Evolutionary conservation across 2,329 filamentous ascomycete genomes (phyloP), one percentile per base, ranked within the genome.

Genomic region (Ophiostoma angusticollis): DNA sequence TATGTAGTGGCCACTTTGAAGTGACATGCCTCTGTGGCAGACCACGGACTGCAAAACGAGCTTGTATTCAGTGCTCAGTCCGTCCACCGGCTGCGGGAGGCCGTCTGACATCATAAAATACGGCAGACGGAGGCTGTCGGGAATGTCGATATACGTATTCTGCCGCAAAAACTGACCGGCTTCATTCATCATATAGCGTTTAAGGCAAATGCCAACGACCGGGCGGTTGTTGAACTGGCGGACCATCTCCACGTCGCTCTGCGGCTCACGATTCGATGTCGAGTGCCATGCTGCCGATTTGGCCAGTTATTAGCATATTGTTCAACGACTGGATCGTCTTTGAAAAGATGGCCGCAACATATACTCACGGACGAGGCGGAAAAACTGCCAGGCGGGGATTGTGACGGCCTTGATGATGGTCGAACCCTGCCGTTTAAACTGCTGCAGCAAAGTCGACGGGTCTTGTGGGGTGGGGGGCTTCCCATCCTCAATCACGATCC

Each of bases 351-450:
- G 12, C 13, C 2, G 3, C n/a, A 23, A 27, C 5, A n/a, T 13
- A 33, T 13, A 50, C 81, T 61, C 64, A 86, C 82, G 87, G 50
- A 95, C 85, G 19, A 96, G 65, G 52, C 83, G 85, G 61, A 95
- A 96, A 54, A 96, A 94, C 52, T 95, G 89, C 86, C 87, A 96
- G 2, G 91, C 91, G 27, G 89, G 89, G 65, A 96, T 94, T 42
- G 89, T 79, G 12, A 96, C 82, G 51, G 93, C 87, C 53, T 89
- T 94, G 49, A 62, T 67, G 41, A 68, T 64, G 2, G 62, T 67
- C 11, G 69, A 71, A 49, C 64, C 58, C 54, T 67, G 54, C 49
- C 55, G 57, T 51, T 63, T 57, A 48, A 60, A 55, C 56, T 63
- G 61, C 45, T 63, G 60, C 29, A 65, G 54, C 22, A 68, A 52